Conservation (phyloP, 495 filamentous ascomycete genomes). For the Xylaria cubensis region DNA sequence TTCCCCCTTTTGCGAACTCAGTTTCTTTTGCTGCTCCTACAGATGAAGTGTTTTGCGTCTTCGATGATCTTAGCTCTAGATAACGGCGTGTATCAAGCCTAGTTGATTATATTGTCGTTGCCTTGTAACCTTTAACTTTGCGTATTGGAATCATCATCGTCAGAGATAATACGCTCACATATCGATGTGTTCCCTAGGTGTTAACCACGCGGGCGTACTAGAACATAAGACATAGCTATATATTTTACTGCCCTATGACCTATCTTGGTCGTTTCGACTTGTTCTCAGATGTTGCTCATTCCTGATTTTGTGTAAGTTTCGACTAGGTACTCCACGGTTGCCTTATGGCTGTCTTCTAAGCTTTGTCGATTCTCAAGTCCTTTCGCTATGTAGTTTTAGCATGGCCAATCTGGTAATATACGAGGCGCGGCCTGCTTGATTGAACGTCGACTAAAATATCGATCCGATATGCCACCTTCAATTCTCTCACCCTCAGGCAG, state of each 20-base stretch:
- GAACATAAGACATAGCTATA: background rate
- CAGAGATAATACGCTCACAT: background rate
- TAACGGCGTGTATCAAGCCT: background rate
- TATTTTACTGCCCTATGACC: background rate
- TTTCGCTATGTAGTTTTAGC: too few species aligned
- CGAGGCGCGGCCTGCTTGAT: too few species aligned
- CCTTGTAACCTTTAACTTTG: background rate
- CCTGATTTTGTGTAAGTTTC: background rate
- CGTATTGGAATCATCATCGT: background rate
- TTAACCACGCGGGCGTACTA: background rate
- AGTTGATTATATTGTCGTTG: background rate
- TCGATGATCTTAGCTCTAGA: background rate
- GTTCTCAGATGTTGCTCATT: background rate
- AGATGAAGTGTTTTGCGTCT: background rate
- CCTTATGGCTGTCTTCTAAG: too few species aligned
- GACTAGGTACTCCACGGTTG: background rate
- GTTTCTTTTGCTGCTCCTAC: background rate
- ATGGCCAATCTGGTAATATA: too few species aligned
- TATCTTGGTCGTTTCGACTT: too few species aligned
- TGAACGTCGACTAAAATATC: background rate
- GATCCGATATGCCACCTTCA: too few species aligned
- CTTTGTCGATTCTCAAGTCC: too few species aligned
- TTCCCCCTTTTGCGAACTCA: constrained; percentile 20
- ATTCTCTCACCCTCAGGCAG: too few species aligned
- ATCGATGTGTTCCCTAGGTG: background rate